A percentile compares a stretch with the other conserved stretches of the same genome.
These are phyloP conservation scores for Talaromyces nanjingensis DNA, from an alignment of 495 filamentous ascomycete genomes.

Conservation along the genomic window DNA sequence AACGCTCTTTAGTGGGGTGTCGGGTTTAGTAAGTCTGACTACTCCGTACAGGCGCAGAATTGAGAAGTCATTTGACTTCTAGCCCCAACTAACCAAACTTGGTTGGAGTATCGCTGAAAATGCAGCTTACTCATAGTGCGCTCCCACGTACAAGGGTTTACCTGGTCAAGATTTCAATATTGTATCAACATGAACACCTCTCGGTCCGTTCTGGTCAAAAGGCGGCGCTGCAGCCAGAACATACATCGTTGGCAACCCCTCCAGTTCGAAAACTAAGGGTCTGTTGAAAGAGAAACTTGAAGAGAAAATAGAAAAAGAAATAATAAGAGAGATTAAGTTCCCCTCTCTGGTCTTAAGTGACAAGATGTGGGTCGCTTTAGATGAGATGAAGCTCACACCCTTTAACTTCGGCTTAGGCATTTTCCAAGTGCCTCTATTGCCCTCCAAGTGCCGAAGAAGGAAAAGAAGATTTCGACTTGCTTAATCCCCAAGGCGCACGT, in stretches of 20 bases:
- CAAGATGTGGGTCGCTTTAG: neutral
- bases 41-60: neutral
- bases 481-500: neutral
- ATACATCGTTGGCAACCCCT: neutral
- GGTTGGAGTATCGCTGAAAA: neutral
- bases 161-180: neutral
- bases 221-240: neutral
- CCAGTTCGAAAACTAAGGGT: neutral
- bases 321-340: neutral
- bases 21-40: neutral
- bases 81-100: neutral
- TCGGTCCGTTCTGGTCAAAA: neutral
- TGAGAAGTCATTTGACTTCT: conserved; percentile 5
- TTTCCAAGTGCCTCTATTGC: neutral
- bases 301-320: neutral
- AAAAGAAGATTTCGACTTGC: neutral
- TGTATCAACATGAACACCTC: neutral
- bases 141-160: neutral
- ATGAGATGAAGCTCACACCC: neutral
- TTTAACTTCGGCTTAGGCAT: neutral
- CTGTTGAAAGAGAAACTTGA: neutral
- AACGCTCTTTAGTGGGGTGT: neutral
- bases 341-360: neutral
- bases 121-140: neutral
- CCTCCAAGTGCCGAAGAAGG: neutral